Evolutionary conservation across 2,329 filamentous ascomycete genomes (phyloP), one percentile per base, ranked within the genome.

Genomic region (Annulohypoxylon truncatum): DNA sequence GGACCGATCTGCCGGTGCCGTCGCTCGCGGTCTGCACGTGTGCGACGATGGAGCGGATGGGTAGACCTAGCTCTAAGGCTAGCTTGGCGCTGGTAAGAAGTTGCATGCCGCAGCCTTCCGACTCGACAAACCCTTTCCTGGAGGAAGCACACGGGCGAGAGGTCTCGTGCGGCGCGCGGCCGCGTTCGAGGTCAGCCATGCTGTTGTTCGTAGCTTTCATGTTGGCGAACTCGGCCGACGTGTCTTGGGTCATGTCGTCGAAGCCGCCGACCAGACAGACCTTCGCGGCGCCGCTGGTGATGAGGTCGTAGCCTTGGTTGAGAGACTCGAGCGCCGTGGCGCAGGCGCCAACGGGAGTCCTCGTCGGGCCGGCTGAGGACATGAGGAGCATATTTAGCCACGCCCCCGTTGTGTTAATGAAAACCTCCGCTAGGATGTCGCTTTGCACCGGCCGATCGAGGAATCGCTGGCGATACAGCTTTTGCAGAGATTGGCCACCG

Each of bases 381-480:
- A 79, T 70, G n/a, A 81, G 72, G 9, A 82, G 75, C 79, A 82
- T 81, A 52, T 82, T 81, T n/a, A 78, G 62, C 79, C 79, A 81
- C 0, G 79, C 79, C 1, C 67, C 72, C 0, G 69, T 68, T 0
- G 79, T 77, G 66, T 79, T 80, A 35, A 76, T 46, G 61, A 78
- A 80, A 0, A 78, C 74, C 20, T 81, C 79, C 2, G 71, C 69
- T 0, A 81, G 61, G 12, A 78, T 72, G 47, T 82, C 78, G 51
- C 67, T 77, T 53, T 77, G 75, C 0, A 79, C 73, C 0, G 67
- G 60, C 2, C 68, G 62, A 18, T 79, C 78, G 1, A 79, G 64
- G 58, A 68, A 79, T 8, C 73, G 57, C 9, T 77, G 69, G 5
- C 69, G 68, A 63, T 74, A 78, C 61, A 81, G 73, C n/a, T 73